Conservation (phyloP, 1,284 basidiomycete species). For the Rhodotorula sp. region DNA sequence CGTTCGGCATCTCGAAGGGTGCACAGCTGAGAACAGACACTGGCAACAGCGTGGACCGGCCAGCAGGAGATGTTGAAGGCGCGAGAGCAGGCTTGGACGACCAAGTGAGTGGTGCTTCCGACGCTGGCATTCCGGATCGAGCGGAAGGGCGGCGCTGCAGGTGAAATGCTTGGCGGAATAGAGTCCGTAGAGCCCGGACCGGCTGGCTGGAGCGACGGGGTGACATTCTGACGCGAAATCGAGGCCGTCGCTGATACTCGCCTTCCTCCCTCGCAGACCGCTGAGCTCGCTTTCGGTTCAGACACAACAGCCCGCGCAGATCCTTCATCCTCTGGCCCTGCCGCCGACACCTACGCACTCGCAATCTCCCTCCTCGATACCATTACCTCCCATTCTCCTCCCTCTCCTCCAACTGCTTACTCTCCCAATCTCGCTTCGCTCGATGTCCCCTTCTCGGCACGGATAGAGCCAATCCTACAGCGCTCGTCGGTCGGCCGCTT, state of each 20-base stretch:
- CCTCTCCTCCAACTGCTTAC: constrained; percentile 10
- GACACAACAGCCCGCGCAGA: neutral
- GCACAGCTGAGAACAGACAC: neutral
- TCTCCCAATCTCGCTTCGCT: constrained; percentile 15
- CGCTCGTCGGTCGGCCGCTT: neutral
- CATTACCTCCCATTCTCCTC: constrained; percentile 12
- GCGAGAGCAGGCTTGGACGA: neutral
- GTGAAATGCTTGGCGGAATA: no score
- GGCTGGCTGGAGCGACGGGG: neutral
- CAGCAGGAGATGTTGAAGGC: neutral
- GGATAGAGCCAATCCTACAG: neutral
- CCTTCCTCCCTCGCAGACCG: neutral
- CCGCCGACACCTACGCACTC: constrained; percentile 17
- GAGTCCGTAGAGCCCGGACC: neutral
- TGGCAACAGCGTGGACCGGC: no score
- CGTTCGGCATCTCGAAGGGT: constrained; percentile 4
- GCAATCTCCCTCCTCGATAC: constrained; percentile 23
- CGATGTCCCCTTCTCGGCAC: constrained; percentile 20
- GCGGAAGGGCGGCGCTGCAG: no score
- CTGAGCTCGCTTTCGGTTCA: neutral
- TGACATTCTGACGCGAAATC: neutral
- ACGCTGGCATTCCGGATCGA: no score
- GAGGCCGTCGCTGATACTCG: neutral
- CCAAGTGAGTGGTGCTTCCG: neutral
- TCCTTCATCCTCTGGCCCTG: neutral